Conservation (phyloP, 768 basidiomycete species). For the Russula sp. region DNA sequence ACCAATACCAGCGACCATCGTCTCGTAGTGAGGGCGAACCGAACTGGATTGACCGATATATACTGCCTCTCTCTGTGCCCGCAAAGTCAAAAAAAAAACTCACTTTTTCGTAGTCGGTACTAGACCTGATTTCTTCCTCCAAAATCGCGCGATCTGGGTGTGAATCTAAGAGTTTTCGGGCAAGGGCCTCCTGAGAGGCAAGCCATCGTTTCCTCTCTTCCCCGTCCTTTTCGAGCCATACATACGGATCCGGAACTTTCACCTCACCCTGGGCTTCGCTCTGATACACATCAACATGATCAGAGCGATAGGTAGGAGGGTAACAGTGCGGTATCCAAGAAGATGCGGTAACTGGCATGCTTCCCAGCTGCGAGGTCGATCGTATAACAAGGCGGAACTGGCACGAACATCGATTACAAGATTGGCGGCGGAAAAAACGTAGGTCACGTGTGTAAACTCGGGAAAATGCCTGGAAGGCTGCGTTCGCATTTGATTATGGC, state of each 20-base stretch:
- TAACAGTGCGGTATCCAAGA: slow-evolving; percentile 59
- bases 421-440: too few species aligned
- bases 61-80: background rate
- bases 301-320: slow-evolving; percentile 61
- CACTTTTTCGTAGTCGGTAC: slow-evolving; percentile 45
- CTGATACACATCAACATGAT: slow-evolving; percentile 67
- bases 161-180: slow-evolving; percentile 58
- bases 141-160: slow-evolving; percentile 57
- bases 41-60: slow-evolving; percentile 45
- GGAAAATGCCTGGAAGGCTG: too few species aligned
- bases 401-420: too few species aligned
- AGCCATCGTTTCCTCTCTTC: slow-evolving; percentile 67
- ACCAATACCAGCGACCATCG: slow-evolving; percentile 79
- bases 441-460: too few species aligned
- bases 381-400: background rate
- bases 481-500: too few species aligned
- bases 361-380: slow-evolving; percentile 3
- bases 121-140: slow-evolving; percentile 55
- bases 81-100: slow-evolving; percentile 2
- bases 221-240: slow-evolving; percentile 66
- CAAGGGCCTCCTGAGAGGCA: slow-evolving; percentile 56
- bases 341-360: slow-evolving; percentile 35
- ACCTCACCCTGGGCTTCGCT: slow-evolving; percentile 62
- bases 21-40: slow-evolving; percentile 57
- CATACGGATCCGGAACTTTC: slow-evolving; percentile 65